phyloP scores from a whole-genome alignment of 768 basidiomycete species.

The Kwoniella sp. region DNA sequence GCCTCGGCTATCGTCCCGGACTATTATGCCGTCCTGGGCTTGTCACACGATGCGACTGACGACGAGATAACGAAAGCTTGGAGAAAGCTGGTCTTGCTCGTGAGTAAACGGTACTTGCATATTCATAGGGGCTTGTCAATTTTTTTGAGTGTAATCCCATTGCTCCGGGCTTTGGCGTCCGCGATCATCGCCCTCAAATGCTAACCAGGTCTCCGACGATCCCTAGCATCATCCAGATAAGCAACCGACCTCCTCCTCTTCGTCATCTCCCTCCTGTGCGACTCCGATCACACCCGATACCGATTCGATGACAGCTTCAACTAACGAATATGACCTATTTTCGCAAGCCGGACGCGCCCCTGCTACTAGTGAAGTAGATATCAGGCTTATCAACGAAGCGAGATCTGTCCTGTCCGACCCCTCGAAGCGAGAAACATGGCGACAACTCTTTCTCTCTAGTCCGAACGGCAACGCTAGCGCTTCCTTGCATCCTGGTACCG shows the following conservation, averaged over 20 bases:
- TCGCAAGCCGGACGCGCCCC: no score
- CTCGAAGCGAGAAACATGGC: neutral
- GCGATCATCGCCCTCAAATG: no score
- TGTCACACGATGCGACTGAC: constrained; percentile 28
- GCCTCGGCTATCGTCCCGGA: constrained; percentile 7
- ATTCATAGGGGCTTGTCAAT: no score
- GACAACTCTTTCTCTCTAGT: neutral
- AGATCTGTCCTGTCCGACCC: constrained; percentile 16
- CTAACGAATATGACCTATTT: no score
- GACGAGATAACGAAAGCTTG: constrained; percentile 41
- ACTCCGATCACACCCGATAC: no score
- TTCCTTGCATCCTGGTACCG: neutral
- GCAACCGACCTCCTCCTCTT: neutral
- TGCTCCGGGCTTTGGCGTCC: no score
- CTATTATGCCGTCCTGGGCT: constrained; percentile 41
- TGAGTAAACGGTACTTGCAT: constrained; percentile 10
- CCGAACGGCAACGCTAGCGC: neutral
- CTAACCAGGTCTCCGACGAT: no score
- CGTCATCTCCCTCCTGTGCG: no score
- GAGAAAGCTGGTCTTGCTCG: constrained; percentile 33
- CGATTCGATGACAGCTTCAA: no score
- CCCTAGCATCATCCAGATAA: constrained; percentile 39
- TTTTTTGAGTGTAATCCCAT: no score
- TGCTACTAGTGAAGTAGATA: no score
- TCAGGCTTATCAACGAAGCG: constrained; percentile 45